A percentile compares a stretch with the other conserved stretches of the same genome.
Evolutionary conservation across 2,329 filamentous ascomycete species (phyloP).

Genomic region (Phialophora macrospora): DNA sequence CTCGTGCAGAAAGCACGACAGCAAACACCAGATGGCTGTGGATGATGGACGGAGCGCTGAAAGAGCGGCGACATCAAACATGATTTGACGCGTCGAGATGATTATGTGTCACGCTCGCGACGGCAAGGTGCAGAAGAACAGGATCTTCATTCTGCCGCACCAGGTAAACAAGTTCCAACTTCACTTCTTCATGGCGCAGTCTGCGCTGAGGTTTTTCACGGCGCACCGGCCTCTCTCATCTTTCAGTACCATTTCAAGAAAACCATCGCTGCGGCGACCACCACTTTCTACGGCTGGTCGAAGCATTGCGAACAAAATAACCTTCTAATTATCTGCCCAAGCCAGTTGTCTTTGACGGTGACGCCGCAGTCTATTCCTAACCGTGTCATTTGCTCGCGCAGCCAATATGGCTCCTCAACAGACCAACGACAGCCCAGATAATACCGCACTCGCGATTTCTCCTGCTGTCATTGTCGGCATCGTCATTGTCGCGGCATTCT

Average conservation of each 20-base stretch:
- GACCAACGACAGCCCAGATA: conserved; percentile 6
- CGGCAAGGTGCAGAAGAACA: conserved; percentile 11
- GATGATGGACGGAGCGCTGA: not conserved
- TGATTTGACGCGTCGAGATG: not conserved
- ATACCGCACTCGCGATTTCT: conserved; percentile 24
- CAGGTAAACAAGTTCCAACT: conserved; percentile 13
- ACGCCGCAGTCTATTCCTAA: not conserved
- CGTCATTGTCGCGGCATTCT: conserved; percentile 29
- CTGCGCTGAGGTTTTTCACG: not conserved
- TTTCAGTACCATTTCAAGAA: not conserved
- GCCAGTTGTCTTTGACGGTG: not conserved
- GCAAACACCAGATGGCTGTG: not conserved
- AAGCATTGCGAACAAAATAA: not conserved
- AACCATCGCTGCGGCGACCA: conserved; percentile 2
- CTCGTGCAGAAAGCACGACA: not conserved
- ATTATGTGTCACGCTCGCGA: conserved; percentile 4
- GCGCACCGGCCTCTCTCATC: not conserved
- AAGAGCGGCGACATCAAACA: not conserved
- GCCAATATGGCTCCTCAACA: conserved; percentile 13
- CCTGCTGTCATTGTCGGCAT: conserved; percentile 32
- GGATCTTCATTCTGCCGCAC: conserved; percentile 20
- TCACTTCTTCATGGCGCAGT: conserved; percentile 7
- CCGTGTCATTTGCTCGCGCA: not conserved
- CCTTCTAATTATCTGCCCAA: not conserved
- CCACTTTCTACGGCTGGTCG: not conserved